Conservation (phyloP, 106 monocot species). For the Amphibolis antarctica region DNA sequence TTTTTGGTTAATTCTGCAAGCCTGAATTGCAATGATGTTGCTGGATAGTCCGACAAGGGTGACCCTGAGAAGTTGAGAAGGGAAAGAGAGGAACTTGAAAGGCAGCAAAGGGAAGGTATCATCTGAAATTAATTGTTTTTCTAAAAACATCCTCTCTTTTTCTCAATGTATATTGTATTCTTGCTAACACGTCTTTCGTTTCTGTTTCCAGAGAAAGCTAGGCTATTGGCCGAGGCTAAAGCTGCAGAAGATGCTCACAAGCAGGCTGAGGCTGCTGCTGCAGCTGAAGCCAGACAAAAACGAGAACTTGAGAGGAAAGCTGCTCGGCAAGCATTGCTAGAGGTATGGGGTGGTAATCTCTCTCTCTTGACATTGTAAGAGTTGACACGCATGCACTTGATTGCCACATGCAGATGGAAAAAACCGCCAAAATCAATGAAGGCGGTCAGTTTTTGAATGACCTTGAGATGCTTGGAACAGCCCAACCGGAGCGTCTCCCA, state of each 20-base stretch:
- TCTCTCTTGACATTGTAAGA: background rate
- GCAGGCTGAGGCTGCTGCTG: conserved; percentile 55
- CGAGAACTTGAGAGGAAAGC: conserved; percentile 80
- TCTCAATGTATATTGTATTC: background rate
- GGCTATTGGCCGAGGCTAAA: conserved; percentile 78
- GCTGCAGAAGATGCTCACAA: conserved; percentile 65
- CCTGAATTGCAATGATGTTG: background rate
- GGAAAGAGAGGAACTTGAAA: conserved; percentile 77
- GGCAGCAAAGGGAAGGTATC: conserved; percentile 56
- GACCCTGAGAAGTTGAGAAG: conserved; percentile 64
- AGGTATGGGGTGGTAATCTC: conserved; percentile 26
- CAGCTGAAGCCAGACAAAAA: conserved; percentile 69
- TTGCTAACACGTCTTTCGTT: background rate
- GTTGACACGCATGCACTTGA: background rate
- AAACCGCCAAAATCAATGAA: conserved; percentile 81
- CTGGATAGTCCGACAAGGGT: conserved; percentile 38
- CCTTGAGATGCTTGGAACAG: conserved; percentile 60
- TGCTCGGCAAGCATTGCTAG: conserved; percentile 66
- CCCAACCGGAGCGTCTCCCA: conserved; percentile 23
- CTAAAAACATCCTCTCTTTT: background rate
- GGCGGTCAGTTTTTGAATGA: conserved; percentile 52
- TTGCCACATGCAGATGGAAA: conserved; percentile 57
- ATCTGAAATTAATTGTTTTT: background rate
- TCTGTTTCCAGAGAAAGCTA: conserved; percentile 47
- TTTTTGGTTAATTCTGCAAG: background rate